These are phyloP conservation scores for Harringtonia aguacate DNA, from an alignment of 2,329 filamentous ascomycete species.

Conservation along the genomic window DNA sequence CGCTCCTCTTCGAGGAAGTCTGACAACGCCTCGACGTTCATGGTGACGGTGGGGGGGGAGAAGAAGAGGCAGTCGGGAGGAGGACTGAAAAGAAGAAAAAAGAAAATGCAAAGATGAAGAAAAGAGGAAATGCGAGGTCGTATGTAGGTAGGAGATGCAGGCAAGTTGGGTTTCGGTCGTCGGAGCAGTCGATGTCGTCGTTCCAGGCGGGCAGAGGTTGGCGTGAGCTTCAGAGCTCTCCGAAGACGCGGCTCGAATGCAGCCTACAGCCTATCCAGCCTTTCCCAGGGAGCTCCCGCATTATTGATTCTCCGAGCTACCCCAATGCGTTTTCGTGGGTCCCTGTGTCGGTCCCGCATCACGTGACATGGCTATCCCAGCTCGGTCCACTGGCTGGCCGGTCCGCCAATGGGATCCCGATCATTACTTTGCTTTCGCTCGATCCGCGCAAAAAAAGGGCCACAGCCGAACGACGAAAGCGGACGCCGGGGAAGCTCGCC, in stretches of 20 bases:
- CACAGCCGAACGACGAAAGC: slow-evolving; percentile 9
- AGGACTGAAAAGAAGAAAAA: not conserved
- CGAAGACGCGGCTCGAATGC: slow-evolving; percentile 29
- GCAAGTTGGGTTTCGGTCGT: too few relatives aligned
- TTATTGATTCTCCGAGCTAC: slow-evolving; percentile 7
- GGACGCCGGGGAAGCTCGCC: slow-evolving; percentile 11
- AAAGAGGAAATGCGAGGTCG: not conserved
- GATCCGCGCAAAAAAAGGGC: slow-evolving; percentile 11
- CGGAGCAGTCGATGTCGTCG: not conserved
- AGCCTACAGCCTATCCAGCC: slow-evolving; percentile 19
- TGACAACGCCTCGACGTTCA: slow-evolving; percentile 81
- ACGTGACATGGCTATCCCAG: slow-evolving; percentile 1
- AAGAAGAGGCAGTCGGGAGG: not conserved
- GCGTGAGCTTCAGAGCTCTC: not conserved
- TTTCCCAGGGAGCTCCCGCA: slow-evolving; percentile 2
- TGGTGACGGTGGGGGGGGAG: slow-evolving; percentile 24
- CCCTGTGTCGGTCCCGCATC: not conserved
- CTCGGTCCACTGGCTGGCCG: not conserved
- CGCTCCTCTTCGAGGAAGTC: slow-evolving; percentile 89
- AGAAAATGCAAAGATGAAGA: too few relatives aligned
- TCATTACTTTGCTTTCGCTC: slow-evolving; percentile 9
- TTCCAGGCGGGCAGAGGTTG: too few relatives aligned
- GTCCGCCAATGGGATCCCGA: slow-evolving; percentile 11
- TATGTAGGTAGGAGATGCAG: too few relatives aligned
- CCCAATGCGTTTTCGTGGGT: not conserved